A percentile compares a stretch with the other conserved stretches of the same genome.
These are phyloP conservation scores for Tetraselmis chui DNA, from an alignment of 139 green algal genomes.

Conservation along the genomic window DNA sequence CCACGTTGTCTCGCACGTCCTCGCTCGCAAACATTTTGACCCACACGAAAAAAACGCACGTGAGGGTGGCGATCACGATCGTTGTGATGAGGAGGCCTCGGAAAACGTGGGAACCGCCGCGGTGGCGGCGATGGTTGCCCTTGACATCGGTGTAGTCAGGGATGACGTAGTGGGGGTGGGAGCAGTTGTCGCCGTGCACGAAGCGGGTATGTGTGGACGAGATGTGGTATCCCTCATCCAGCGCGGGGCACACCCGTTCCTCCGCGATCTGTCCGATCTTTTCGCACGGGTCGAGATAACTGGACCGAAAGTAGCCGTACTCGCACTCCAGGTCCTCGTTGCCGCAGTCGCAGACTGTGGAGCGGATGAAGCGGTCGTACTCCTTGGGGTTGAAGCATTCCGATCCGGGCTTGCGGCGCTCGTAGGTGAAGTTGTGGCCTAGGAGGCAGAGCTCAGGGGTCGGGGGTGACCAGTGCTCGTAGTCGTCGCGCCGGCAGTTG, in stretches of 20 bases:
- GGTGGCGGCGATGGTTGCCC: not conserved
- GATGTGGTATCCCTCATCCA: not conserved
- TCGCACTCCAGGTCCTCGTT: slow-evolving; percentile 10
- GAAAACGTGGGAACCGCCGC: not conserved
- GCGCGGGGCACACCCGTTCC: not conserved
- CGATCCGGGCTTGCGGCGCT: slow-evolving; percentile 2
- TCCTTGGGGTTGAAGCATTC: slow-evolving; percentile 10
- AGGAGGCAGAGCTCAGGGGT: slow-evolving; percentile 7
- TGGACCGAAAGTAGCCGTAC: slow-evolving; percentile 3
- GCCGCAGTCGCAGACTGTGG: slow-evolving; percentile 3
- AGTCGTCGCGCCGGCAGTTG: slow-evolving; percentile 6
- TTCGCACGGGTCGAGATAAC: not conserved
- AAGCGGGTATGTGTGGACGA: not conserved
- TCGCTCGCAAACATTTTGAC: not conserved
- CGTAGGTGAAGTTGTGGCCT: slow-evolving; percentile 3
- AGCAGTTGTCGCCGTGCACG: not conserved
- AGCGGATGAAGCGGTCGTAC: not conserved
- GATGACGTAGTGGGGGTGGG: not conserved
- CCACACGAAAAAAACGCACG: not conserved
- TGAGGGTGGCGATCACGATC: not conserved
- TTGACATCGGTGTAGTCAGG: not conserved
- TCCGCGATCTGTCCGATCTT: not conserved
- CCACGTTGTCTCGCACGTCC: not conserved
- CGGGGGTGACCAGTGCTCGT: not conserved
- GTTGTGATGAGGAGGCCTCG: not conserved